These are phyloP conservation scores for Solanum aculeatissimum DNA, from an alignment of 305 asterid species.

Conservation along the genomic window DNA sequence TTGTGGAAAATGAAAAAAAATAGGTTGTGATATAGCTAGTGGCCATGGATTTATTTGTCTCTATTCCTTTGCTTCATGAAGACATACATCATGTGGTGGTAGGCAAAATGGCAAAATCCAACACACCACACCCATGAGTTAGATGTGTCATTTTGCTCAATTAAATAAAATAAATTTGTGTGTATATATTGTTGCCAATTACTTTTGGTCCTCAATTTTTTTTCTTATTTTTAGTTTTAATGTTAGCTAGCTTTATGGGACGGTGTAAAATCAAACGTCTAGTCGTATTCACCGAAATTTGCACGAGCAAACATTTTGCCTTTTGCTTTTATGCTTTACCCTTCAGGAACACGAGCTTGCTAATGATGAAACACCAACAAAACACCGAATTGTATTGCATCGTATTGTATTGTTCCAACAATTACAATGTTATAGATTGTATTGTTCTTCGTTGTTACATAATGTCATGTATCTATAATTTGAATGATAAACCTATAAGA, in stretches of 20 bases:
- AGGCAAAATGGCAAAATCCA: not conserved
- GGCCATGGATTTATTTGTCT: not conserved
- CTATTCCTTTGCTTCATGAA: not conserved
- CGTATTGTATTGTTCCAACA: too few relatives aligned
- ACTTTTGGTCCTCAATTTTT: too few relatives aligned
- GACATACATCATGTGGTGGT: slow-evolving; percentile 1
- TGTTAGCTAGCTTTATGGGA: not conserved
- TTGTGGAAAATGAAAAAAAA: not conserved
- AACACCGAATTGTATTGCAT: too few relatives aligned
- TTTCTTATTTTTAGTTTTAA: not conserved
- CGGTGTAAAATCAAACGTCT: slow-evolving; percentile 21
- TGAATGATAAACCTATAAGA: too few relatives aligned
- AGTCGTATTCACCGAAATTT: not conserved
- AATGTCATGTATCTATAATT: too few relatives aligned
- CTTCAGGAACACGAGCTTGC: not conserved
- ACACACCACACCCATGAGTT: not conserved
- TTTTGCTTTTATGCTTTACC: not conserved
- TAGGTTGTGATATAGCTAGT: not conserved
- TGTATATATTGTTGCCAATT: too few relatives aligned
- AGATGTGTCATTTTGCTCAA: not conserved
- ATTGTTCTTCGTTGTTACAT: too few relatives aligned
- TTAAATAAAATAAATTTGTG: too few relatives aligned
- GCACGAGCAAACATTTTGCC: not conserved
- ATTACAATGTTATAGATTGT: too few relatives aligned
- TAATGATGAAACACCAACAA: not conserved